Percentiles rank a stretch among this genome's conserved stretches.
Conservation (phyloP, 2,329 filamentous ascomycete species). For the Fusarium sp. region DNA sequence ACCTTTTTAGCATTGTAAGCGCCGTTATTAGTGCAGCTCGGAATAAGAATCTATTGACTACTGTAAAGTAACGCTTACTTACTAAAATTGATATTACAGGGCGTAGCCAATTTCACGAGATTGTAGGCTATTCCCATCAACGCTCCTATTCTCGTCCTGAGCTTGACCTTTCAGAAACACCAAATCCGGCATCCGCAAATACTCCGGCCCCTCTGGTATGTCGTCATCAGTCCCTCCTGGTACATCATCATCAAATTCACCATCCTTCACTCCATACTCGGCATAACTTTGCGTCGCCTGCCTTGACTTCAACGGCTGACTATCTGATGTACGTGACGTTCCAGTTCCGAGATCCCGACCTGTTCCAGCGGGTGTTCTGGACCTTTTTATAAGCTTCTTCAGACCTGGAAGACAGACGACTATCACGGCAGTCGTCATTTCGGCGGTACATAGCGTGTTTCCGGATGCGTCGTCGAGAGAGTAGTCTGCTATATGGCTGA, state of each 20-base stretch:
- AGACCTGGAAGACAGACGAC: constrained; percentile 17
- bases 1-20: no score
- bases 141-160: neutral
- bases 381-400: neutral
- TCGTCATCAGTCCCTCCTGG: no score
- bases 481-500: neutral
- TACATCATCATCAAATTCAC: constrained; percentile 5
- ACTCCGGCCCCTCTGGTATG: neutral
- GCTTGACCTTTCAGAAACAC: constrained; percentile 16
- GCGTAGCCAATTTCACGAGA: neutral
- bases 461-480: constrained; percentile 13
- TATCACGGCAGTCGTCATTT: constrained; percentile 21
- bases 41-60: no score
- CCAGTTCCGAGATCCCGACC: neutral
- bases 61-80: no score
- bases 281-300: constrained; percentile 8
- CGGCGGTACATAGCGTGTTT: constrained; percentile 1
- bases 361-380: neutral
- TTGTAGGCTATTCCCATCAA: neutral
- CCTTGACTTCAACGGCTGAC: neutral
- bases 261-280: constrained; percentile 14
- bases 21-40: no score
- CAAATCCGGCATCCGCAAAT: neutral
- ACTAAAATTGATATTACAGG: rapidly evolving
- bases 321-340: neutral